Conservation (phyloP, 345 rosid genomes). For the Syzygium aqueum region DNA sequence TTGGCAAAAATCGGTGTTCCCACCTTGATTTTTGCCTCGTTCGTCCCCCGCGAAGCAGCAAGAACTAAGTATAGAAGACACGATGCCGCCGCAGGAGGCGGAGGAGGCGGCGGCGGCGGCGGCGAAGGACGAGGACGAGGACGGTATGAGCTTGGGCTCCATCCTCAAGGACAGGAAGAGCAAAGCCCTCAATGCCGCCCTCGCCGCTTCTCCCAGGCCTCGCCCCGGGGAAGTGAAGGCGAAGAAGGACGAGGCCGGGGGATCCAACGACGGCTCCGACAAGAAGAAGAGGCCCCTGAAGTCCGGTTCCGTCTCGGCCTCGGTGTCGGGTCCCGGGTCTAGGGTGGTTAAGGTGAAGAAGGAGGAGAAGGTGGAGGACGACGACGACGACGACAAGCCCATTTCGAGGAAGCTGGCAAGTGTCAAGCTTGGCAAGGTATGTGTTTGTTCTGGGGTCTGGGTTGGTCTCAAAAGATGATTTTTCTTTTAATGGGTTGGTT, state of each 20-base stretch:
- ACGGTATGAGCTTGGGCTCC: slow-evolving; percentile 42
- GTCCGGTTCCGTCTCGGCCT: background rate
- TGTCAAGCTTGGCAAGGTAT: slow-evolving; percentile 39
- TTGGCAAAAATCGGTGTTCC: background rate
- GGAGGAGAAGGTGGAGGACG: slow-evolving; percentile 8
- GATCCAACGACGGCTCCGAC: slow-evolving; percentile 1
- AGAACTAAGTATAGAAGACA: background rate
- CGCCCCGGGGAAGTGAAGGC: slow-evolving; percentile 13
- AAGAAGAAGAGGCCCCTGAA: background rate
- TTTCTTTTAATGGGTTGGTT: background rate
- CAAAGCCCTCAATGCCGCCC: slow-evolving; percentile 29
- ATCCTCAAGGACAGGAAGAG: slow-evolving; percentile 32
- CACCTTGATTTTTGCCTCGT: background rate
- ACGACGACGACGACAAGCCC: slow-evolving; percentile 22
- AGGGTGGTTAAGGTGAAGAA: slow-evolving; percentile 6
- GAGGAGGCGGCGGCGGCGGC: slow-evolving; percentile 29
- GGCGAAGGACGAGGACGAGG: slow-evolving; percentile 20
- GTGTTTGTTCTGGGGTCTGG: background rate
- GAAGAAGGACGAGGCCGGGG: slow-evolving; percentile 35
- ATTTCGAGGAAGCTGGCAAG: slow-evolving; percentile 26
- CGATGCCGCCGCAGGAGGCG: slow-evolving; percentile 57
- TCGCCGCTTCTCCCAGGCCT: slow-evolving; percentile 19
- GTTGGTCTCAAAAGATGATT: background rate
- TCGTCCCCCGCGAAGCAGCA: background rate
- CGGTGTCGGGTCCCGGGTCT: background rate